Evolutionary conservation across 2,329 filamentous ascomycete genomes (phyloP).

Genomic region (Fusarium piperis): DNA sequence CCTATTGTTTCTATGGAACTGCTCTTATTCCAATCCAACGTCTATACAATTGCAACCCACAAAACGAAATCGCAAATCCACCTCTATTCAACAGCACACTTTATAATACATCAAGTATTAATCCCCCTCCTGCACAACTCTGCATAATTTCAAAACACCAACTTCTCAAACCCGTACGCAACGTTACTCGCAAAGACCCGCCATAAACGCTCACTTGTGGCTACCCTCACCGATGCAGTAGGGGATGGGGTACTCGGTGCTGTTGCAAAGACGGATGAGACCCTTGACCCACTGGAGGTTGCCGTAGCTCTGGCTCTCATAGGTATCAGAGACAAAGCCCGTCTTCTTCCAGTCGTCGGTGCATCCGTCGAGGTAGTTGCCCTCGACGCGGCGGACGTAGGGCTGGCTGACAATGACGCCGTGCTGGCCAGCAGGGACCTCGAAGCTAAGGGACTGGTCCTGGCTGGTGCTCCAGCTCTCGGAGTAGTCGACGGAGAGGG

Average conservation of each 20-base stretch:
- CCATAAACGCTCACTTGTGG: conserved; percentile 16
- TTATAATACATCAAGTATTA: background rate
- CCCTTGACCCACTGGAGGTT: conserved; percentile 38
- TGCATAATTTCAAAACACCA: background rate
- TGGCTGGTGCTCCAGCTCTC: conserved; percentile 27
- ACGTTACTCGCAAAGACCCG: background rate
- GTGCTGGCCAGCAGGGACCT: conserved; percentile 23
- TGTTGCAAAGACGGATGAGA: conserved; percentile 35
- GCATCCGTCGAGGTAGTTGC: conserved; percentile 26
- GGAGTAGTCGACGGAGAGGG: conserved; percentile 22
- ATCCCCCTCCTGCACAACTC: background rate
- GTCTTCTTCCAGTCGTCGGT: conserved; percentile 19
- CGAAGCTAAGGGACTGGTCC: conserved; percentile 25
- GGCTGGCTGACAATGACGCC: conserved; percentile 39
- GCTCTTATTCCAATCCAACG: background rate
- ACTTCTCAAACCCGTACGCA: background rate
- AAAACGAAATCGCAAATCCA: background rate
- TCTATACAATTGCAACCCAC: background rate
- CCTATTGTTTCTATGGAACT: background rate
- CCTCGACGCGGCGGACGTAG: conserved; percentile 32
- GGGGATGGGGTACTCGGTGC: conserved; percentile 32
- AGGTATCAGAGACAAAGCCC: conserved; percentile 24
- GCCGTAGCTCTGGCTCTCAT: conserved; percentile 28
- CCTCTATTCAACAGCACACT: background rate
- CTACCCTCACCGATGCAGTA: conserved; percentile 33